Conservation (phyloP, 2,329 filamentous ascomycete genomes). For the Ophiostoma tasmaniense region DNA sequence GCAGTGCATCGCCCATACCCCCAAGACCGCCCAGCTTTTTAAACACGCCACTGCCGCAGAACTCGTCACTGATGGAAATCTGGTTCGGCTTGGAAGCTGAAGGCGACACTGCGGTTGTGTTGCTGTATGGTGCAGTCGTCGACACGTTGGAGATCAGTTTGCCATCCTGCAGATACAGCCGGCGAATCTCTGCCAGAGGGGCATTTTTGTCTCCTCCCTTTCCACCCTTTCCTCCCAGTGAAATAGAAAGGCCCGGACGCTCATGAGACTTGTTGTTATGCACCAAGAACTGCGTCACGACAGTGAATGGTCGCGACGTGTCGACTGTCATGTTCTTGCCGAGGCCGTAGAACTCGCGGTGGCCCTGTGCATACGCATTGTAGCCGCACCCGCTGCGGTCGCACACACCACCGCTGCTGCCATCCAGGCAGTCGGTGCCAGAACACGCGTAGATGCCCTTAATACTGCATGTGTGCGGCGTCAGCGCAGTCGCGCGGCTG, state of each 20-base stretch:
- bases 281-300: slow-evolving; percentile 53
- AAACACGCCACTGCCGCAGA: slow-evolving; percentile 38
- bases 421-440: slow-evolving; percentile 36
- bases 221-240: neutral
- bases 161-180: neutral
- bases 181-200: neutral
- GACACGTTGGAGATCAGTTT: neutral
- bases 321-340: slow-evolving; percentile 39
- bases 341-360: slow-evolving; percentile 44
- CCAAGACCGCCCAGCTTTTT: slow-evolving; percentile 39
- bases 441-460: slow-evolving; percentile 36
- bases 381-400: slow-evolving; percentile 59
- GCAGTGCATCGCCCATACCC: slow-evolving; percentile 42
- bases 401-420: slow-evolving; percentile 42
- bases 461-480: slow-evolving; percentile 48
- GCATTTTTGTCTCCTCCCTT: neutral
- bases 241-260: neutral
- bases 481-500: slow-evolving; percentile 48
- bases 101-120: neutral
- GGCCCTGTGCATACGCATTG: slow-evolving; percentile 56
- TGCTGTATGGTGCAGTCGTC: neutral
- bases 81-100: neutral
- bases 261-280: neutral
- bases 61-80: slow-evolving; percentile 6
- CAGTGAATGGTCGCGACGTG: slow-evolving; percentile 47